Conservation (phyloP, 371 early-diverging fungal genomes). For the Actinomucor elegans region DNA sequence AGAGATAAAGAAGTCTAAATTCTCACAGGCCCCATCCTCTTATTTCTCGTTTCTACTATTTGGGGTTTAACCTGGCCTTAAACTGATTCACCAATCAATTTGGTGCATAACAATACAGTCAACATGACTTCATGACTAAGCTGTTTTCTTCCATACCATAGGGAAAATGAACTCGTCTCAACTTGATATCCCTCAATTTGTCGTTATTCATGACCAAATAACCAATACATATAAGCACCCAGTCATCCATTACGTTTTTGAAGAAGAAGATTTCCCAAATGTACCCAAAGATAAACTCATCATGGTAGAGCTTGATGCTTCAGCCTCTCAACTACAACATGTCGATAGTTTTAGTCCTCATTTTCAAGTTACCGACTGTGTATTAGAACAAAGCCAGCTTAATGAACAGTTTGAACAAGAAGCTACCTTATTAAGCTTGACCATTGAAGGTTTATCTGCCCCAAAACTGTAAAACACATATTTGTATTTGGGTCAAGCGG, state of each 20-base stretch:
- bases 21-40: slow-evolving; percentile 5
- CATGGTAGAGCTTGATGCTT: slow-evolving; percentile 44
- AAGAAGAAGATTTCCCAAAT: slow-evolving; percentile 50
- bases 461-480: slow-evolving; percentile 26
- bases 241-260: slow-evolving; percentile 56
- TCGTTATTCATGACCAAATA: slow-evolving; percentile 52
- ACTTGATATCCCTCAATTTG: slow-evolving; percentile 49
- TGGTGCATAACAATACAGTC: no score
- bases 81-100: no score
- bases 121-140: not conserved
- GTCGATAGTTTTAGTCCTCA: slow-evolving; percentile 50
- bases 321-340: slow-evolving; percentile 31
- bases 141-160: no score
- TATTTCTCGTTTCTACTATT: not conserved
- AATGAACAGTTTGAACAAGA: slow-evolving; percentile 39
- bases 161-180: slow-evolving; percentile 15
- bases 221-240: slow-evolving; percentile 53
- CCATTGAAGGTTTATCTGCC: slow-evolving; percentile 45
- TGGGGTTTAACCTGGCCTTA: no score
- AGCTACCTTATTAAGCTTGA: slow-evolving; percentile 25
- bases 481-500: not conserved
- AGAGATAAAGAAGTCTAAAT: not conserved
- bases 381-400: slow-evolving; percentile 39
- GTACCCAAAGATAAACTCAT: slow-evolving; percentile 53
- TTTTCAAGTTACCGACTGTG: slow-evolving; percentile 53